Base-by-base conservation (phyloP, 495 filamentous ascomycete genomes). In the Geoglossum glabrum region DNA sequence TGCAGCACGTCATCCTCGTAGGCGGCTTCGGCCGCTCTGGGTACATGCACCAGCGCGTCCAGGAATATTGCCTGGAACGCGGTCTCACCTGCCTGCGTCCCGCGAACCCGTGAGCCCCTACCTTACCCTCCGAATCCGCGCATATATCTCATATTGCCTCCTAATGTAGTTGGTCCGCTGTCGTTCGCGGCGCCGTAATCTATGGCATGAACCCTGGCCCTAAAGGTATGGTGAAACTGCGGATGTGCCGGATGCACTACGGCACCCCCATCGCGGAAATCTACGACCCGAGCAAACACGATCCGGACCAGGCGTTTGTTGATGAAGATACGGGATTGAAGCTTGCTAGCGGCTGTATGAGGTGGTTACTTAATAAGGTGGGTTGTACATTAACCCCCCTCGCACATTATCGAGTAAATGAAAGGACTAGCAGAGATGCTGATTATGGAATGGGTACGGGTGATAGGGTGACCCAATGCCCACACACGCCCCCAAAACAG, bases 141-240 rank as follows among this genome's bases (percentile, higher is more conserved):
- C n/a, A n/a, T n/a, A n/a, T n/a, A n/a, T n/a, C n/a, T n/a, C n/a
- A n/a, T n/a, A n/a, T n/a, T n/a, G n/a, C n/a, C n/a, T 40, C 13
- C 17, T 15, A 8, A 45, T 9, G 17, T 34, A 58, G 57, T n/a
- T 64, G 62, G 62, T 60, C 62, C 3, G 59, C 62, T 1, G 62
- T 64, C 33, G 60, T 60, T 1, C 59, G 54, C 3, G 62, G 62
- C 3, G 62, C 62, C 3, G 62, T 64, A 2, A 40, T 23, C 45
- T 21, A 21, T 3, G 40, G 40, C 5, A 19, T 45, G 40, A 21
- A 45, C 17, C 40, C 40, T 19, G 40, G 3, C 6, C 5, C 5
- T 9, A 21, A 21, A 21, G 40, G 40, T 3, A 1, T 45, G n/a
- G 40, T 45, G 4, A 21, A 45, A 4, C 1, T 21, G 3, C 1